These are phyloP conservation scores for Thalassiosira gravida DNA, from an alignment of 352 stramenopile genomes.

Conservation along the genomic window DNA sequence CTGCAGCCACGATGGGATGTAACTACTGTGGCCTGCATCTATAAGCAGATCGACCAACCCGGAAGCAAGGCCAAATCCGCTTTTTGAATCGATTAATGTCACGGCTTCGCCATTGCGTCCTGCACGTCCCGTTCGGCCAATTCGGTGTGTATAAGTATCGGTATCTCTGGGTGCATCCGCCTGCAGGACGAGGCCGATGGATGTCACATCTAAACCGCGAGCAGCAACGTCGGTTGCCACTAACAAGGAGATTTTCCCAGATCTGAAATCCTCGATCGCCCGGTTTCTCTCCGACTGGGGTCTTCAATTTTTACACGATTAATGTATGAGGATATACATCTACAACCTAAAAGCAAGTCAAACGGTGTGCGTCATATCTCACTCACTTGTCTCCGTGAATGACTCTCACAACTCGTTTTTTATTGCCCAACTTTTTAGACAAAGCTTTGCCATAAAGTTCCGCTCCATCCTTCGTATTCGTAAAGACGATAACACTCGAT, in stretches of 20 bases:
- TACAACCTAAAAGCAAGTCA: background rate
- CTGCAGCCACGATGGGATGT: slow-evolving; percentile 35
- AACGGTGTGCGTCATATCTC: background rate
- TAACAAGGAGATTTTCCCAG: slow-evolving; percentile 90
- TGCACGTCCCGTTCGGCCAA: slow-evolving; percentile 93
- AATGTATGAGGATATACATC: background rate
- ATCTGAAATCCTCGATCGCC: slow-evolving; percentile 92
- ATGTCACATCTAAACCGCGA: slow-evolving; percentile 95
- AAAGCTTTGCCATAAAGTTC: slow-evolving; percentile 92
- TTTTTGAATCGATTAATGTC: slow-evolving; percentile 92
- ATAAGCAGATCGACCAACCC: slow-evolving; percentile 38
- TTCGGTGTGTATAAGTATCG: slow-evolving; percentile 97
- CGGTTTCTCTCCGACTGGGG: slow-evolving; percentile 88
- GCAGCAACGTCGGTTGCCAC: slow-evolving; percentile 96
- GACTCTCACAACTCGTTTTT: slow-evolving; percentile 2
- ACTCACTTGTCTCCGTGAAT: slow-evolving; percentile 25
- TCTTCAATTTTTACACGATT: slow-evolving; percentile 87
- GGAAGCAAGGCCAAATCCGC: slow-evolving; percentile 68
- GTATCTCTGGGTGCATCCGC: slow-evolving; percentile 93
- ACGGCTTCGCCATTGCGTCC: slow-evolving; percentile 91
- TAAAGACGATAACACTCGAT: slow-evolving; percentile 90
- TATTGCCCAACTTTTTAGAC: slow-evolving; percentile 81
- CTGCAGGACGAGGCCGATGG: slow-evolving; percentile 95
- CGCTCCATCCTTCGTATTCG: slow-evolving; percentile 94
- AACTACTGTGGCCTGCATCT: slow-evolving; percentile 29